Percentiles rank a stretch among this genome's conserved stretches.
Evolutionary conservation across 2,329 filamentous ascomycete species (phyloP).

Genomic region (Aspergillus felis): DNA sequence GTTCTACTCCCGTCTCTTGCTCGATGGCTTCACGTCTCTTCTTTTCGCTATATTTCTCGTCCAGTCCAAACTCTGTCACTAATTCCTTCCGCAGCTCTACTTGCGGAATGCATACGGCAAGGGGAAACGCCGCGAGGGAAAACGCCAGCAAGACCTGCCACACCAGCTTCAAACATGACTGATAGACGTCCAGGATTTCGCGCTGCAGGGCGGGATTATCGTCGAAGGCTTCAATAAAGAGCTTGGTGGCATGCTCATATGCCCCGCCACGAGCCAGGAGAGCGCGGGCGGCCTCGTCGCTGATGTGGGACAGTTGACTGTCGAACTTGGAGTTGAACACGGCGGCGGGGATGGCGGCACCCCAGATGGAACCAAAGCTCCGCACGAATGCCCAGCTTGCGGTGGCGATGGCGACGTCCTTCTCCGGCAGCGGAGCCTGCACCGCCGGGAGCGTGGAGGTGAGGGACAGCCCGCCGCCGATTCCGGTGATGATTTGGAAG

Average conservation of each 20-base stretch:
- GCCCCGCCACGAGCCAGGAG: background rate
- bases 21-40: no score
- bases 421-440: conserved; percentile 17
- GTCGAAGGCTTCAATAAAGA: background rate
- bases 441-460: conserved; percentile 19
- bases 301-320: background rate
- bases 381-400: conserved; percentile 24
- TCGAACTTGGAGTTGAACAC: conserved; percentile 32
- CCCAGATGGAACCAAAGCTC: conserved; percentile 26
- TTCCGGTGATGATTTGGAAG: conserved; percentile 20
- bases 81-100: conserved; percentile 12
- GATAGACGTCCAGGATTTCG: conserved; percentile 5
- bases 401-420: conserved; percentile 18
- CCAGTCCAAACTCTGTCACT: conserved; percentile 9
- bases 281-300: background rate
- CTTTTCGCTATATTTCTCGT: background rate
- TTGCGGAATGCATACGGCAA: conserved; percentile 10
- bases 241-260: background rate
- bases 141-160: conserved; percentile 16
- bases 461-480: conserved; percentile 8
- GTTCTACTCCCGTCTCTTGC: no score
- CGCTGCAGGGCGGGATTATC: background rate
- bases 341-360: conserved; percentile 21
- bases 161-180: conserved; percentile 6
- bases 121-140: conserved; percentile 10